phyloP scores from a whole-genome alignment of 345 rosid genomes.

The Bruguiera sexangula region DNA sequence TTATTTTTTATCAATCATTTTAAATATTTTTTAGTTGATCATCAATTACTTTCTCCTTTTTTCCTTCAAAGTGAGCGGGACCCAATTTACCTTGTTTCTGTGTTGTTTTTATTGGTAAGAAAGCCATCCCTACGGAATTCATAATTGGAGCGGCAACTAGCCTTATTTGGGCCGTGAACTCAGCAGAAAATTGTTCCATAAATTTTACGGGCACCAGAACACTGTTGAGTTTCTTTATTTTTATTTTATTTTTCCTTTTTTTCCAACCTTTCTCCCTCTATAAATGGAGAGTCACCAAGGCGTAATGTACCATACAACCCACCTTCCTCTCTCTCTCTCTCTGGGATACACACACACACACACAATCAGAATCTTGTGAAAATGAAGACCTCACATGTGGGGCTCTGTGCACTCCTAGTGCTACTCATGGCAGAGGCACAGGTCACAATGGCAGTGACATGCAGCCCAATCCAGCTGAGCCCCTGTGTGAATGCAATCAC shows the following conservation, averaged over 20 bases:
- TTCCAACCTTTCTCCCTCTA: slow-evolving; percentile 37
- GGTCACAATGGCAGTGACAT: slow-evolving; percentile 60
- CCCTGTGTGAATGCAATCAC: slow-evolving; percentile 77
- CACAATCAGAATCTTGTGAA: background rate
- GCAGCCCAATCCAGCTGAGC: slow-evolving; percentile 76
- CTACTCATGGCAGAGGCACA: slow-evolving; percentile 41
- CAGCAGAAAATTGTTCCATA: too few species aligned
- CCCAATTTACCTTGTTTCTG: too few species aligned
- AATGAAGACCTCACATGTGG: slow-evolving; percentile 47
- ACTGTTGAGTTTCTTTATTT: too few species aligned
- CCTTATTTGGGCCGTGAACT: too few species aligned
- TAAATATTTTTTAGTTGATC: too few species aligned
- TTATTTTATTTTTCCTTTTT: background rate
- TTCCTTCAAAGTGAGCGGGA: too few species aligned
- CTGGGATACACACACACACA: background rate
- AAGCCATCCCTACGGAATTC: too few species aligned
- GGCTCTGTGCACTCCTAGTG: slow-evolving; percentile 38
- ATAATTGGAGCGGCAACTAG: too few species aligned
- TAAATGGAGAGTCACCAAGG: slow-evolving; percentile 39
- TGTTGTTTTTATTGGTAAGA: too few species aligned
- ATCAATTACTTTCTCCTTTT: too few species aligned
- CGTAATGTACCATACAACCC: slow-evolving; percentile 15
- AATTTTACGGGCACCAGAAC: too few species aligned
- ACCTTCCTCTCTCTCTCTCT: slow-evolving; percentile 5
- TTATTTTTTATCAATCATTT: too few species aligned